Evolutionary conservation across 352 stramenopile species (phyloP).

Genomic region (Globisporangium canariense): DNA sequence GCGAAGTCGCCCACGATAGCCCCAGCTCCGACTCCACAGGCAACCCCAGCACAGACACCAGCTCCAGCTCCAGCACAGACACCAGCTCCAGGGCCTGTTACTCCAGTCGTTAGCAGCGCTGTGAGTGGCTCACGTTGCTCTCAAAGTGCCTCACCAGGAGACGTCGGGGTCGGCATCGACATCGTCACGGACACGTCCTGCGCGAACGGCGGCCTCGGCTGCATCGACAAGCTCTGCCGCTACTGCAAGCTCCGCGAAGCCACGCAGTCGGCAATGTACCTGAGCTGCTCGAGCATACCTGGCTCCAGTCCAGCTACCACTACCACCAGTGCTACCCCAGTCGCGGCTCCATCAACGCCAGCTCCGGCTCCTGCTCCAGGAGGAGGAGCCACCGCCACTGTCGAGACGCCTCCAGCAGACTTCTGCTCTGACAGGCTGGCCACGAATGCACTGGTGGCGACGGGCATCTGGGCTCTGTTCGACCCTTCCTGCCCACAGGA

Average conservation of each 20-base stretch:
- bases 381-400: background rate
- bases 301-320: background rate
- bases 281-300: conserved; percentile 21
- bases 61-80: background rate
- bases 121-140: conserved; percentile 1
- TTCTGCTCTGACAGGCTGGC: conserved; percentile 5
- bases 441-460: background rate
- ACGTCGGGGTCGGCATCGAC: conserved; percentile 15
- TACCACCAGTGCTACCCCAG: background rate
- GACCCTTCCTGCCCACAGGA: conserved; percentile 14
- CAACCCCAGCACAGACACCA: background rate
- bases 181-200: conserved; percentile 18
- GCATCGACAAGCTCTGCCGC: conserved; percentile 18
- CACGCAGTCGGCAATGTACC: conserved; percentile 24
- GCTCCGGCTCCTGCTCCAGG: background rate
- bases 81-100: background rate
- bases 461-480: conserved; percentile 12
- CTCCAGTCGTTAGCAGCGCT: background rate
- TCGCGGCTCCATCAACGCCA: background rate
- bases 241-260: conserved; percentile 41
- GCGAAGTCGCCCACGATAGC: background rate
- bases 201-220: conserved; percentile 11
- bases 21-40: background rate
- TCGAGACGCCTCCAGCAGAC: background rate
- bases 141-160: conserved; percentile 3